Percentiles rank a stretch among this genome's conserved stretches.
These are phyloP conservation scores for Entomortierella beljakovae DNA, from an alignment of 192 early-diverging fungal genomes.

Conservation along the genomic window DNA sequence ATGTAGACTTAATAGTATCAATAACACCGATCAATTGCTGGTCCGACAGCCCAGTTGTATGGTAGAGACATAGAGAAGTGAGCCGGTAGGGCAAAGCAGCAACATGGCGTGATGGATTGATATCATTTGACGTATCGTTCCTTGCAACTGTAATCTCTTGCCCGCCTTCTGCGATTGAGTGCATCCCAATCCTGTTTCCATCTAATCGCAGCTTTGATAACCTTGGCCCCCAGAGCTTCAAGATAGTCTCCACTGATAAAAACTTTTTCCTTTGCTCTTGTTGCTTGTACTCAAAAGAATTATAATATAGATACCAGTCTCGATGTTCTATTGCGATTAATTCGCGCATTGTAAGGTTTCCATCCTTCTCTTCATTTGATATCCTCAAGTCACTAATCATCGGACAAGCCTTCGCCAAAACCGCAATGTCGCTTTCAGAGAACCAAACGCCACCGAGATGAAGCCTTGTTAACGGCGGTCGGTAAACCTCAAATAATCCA, in stretches of 20 bases:
- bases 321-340: neutral
- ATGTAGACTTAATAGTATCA: neutral
- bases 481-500: conserved; percentile 6
- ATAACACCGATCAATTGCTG: conserved; percentile 5
- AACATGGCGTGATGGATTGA: neutral
- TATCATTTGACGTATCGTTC: neutral
- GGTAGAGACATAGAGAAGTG: conserved; percentile 9
- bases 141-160: neutral
- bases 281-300: too few relatives aligned
- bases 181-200: conserved; percentile 10
- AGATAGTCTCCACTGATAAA: neutral
- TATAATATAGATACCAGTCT: too few relatives aligned
- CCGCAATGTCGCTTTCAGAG: conserved; percentile 6
- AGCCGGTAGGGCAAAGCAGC: neutral
- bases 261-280: neutral
- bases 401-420: conserved; percentile 7
- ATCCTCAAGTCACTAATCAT: conserved; percentile 4
- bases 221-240: conserved; percentile 14
- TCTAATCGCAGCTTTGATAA: conserved; percentile 12
- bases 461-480: conserved; percentile 9
- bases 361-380: conserved; percentile 1
- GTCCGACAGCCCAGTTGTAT: neutral
- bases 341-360: neutral
- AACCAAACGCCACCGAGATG: conserved; percentile 27
- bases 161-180: neutral